A percentile compares a stretch with the other conserved stretches of the same genome.
Evolutionary conservation across 371 early-diverging fungal genomes (phyloP).

Genomic region (Mortierella sp.): DNA sequence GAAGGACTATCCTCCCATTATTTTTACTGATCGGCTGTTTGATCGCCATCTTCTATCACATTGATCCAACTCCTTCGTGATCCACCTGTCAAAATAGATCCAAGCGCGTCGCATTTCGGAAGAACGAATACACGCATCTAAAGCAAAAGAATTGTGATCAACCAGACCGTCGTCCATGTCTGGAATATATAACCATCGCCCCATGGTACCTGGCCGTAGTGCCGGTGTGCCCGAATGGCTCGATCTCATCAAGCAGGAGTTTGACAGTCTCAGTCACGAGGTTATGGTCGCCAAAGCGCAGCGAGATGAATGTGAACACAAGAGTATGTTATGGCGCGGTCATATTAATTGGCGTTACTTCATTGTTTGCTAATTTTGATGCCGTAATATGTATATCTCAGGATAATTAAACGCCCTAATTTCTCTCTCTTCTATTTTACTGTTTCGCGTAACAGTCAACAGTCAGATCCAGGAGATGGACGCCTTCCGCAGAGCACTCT

Average conservation of each 20-base stretch:
- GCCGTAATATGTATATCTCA: neutral
- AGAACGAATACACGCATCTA: constrained; percentile 2
- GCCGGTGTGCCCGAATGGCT: constrained; percentile 79
- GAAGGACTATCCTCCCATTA: too few species aligned
- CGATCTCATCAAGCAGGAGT: constrained; percentile 86
- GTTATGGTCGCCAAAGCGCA: constrained; percentile 76
- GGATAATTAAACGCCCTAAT: neutral
- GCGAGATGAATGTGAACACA: constrained; percentile 90
- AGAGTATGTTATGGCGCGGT: constrained; percentile 68
- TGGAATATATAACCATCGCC: constrained; percentile 84
- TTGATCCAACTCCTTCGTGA: neutral
- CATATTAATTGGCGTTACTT: neutral
- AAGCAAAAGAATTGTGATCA: constrained; percentile 8
- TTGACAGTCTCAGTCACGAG: constrained; percentile 84
- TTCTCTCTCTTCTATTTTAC: neutral
- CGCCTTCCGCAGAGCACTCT: constrained; percentile 46
- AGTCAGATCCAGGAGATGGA: constrained; percentile 54
- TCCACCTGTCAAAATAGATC: too few species aligned
- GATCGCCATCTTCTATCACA: neutral
- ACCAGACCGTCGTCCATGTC: constrained; percentile 57
- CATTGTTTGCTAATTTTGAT: neutral
- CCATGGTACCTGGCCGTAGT: constrained; percentile 75
- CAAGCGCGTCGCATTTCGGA: neutral
- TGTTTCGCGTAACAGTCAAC: constrained; percentile 29
- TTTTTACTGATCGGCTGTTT: too few species aligned